Base-by-base conservation (phyloP, 1,284 basidiomycete species). In the Ustilago hordei region DNA sequence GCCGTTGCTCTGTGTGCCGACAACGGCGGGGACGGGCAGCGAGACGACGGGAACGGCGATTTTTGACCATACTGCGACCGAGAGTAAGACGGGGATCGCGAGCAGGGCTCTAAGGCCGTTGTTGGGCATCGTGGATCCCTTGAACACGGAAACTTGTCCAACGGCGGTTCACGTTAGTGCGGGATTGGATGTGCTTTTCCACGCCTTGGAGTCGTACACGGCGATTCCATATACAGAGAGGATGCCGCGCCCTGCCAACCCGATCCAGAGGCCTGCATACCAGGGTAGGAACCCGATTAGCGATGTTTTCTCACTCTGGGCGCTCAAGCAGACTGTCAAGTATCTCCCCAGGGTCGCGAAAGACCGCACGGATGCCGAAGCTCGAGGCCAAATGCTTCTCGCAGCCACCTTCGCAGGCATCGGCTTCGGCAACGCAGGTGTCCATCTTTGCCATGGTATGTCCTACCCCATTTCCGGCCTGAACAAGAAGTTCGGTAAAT, bases 21-120 rank as follows among this genome's bases (percentile, higher is more conserved):
- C 96, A 2, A 98, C 95, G 8, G 95, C 96, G 47, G 95, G 95
- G 59, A 98, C 95, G n/a, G 95, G 82, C 8, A 80, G 78, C 47
- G 82, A 98, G 87, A 98, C 96, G 1, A 98, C 95, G 2, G 96
- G 96, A n/a, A 94, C 96, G 1, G 94, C 96, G 15, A 98, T 98
- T 80, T 90, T 97, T 56, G 96, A 98, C 86, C 93, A 95, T 69
- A 92, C 86, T 0, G 77, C 71, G 6, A 79, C 76, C 38, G 73
- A 91, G 15, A 96, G 97, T 90, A 98, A 98, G 89, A 98, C 95
- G 12, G 95, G 96, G 56, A 98, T 98, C 77, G 93, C 95, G 2
- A 95, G 90, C 80, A 91, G 95, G 52, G 93, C 95, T 1, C 88
- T 98, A 86, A 95, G 96, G 78, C 95, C 95, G 0, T 90, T 92